Evolutionary conservation across 73 alveolate genomes (phyloP).

Genomic region (Diophrys sp.): DNA sequence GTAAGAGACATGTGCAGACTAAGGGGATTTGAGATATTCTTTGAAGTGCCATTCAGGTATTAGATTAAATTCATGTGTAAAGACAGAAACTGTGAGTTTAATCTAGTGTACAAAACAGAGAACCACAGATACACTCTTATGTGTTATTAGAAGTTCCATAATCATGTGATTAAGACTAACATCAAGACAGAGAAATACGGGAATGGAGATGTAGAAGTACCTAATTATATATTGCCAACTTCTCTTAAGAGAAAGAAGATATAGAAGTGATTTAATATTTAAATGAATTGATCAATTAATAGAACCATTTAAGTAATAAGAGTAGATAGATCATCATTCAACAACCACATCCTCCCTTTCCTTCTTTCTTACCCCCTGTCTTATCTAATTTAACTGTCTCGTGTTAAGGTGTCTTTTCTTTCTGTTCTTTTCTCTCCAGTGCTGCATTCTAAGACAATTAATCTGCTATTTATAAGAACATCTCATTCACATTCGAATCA

Average conservation of each 20-base stretch:
- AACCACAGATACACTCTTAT: not conserved
- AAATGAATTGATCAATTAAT: not conserved
- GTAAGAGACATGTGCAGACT: not conserved
- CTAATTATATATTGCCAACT: not conserved
- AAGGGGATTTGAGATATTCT: not conserved
- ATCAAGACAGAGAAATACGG: not conserved
- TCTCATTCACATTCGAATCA: not conserved
- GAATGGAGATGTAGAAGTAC: not conserved
- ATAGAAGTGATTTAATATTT: no score
- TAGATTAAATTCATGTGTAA: not conserved
- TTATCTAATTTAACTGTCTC: constrained; percentile 87
- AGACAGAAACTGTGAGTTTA: not conserved
- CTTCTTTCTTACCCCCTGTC: constrained; percentile 58
- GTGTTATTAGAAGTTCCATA: not conserved
- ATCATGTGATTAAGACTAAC: not conserved
- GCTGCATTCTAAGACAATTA: constrained; percentile 24
- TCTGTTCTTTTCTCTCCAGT: constrained; percentile 65
- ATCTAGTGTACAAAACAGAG: not conserved
- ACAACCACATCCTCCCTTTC: no score
- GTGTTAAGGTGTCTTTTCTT: constrained; percentile 64
- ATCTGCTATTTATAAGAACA: not conserved
- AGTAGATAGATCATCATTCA: no score
- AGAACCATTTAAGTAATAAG: no score
- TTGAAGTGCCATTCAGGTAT: not conserved
- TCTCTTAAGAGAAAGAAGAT: not conserved